Conservation (phyloP, 371 early-diverging fungal species). For the Saksenaea vasiformis region DNA sequence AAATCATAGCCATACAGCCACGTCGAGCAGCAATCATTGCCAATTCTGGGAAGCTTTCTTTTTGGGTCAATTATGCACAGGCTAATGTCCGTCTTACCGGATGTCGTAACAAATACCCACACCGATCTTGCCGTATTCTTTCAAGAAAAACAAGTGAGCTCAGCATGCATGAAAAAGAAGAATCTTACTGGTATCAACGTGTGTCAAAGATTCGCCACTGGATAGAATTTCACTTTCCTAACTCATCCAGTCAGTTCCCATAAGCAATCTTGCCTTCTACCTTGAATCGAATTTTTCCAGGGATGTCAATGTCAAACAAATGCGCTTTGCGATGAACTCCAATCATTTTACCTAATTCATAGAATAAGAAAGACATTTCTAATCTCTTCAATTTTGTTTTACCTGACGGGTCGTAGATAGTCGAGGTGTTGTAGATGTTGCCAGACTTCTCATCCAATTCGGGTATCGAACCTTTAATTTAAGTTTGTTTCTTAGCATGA, state of each 20-base stretch:
- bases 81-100: constrained; percentile 28
- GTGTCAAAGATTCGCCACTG: constrained; percentile 74
- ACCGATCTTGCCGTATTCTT: constrained; percentile 84
- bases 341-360: constrained; percentile 46
- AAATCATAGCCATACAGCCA: constrained; percentile 91
- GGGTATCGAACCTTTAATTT: constrained; percentile 83
- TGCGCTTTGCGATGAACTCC: constrained; percentile 83
- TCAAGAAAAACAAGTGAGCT: neutral
- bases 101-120: constrained; percentile 97
- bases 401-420: constrained; percentile 84
- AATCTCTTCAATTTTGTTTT: constrained; percentile 11
- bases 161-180: neutral
- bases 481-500: neutral
- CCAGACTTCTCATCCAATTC: constrained; percentile 63
- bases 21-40: constrained; percentile 91
- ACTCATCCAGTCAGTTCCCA: neutral
- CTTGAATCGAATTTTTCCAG: constrained; percentile 87
- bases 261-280: constrained; percentile 15
- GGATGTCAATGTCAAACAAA: constrained; percentile 95
- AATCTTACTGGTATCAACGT: constrained; percentile 72
- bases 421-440: constrained; percentile 89
- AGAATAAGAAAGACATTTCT: neutral
- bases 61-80: neutral
- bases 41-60: constrained; percentile 84
- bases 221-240: constrained; percentile 86